These are phyloP conservation scores for Colletotrichum somersetense DNA, from an alignment of 2,329 filamentous ascomycete species.

Conservation along the genomic window DNA sequence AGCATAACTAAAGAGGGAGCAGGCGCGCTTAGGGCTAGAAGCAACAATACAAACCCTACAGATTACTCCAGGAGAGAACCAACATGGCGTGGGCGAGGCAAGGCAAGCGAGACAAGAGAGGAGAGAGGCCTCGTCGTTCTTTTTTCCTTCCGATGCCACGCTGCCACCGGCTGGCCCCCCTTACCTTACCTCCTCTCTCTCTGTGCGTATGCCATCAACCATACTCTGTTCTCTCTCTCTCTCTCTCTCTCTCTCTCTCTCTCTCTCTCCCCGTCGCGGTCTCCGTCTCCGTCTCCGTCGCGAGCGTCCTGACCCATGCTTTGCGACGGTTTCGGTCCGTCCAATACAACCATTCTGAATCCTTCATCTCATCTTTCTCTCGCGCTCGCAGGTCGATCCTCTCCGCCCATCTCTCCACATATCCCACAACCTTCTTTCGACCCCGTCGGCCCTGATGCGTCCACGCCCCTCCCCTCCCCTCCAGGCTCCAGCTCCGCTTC, in stretches of 20 bases:
- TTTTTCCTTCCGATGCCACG: constrained; percentile 24
- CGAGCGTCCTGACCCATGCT: not conserved
- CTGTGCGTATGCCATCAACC: not conserved
- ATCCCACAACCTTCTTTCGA: constrained; percentile 43
- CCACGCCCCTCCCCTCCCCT: constrained; percentile 24
- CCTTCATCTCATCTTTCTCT: constrained; percentile 40
- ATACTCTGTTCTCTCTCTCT: not conserved
- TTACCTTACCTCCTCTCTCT: not conserved
- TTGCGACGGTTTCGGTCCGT: constrained; percentile 11
- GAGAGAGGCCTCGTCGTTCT: constrained; percentile 6
- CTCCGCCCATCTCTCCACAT: constrained; percentile 41
- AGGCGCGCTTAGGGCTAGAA: not conserved
- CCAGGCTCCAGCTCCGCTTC: not conserved
- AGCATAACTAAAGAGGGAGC: not conserved
- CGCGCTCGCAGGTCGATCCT: constrained; percentile 41
- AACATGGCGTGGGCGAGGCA: not conserved
- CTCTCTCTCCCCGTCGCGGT: not conserved
- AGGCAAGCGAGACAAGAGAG: not conserved
- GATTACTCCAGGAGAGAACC: not conserved
- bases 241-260: not conserved
- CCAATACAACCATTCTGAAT: constrained; percentile 32
- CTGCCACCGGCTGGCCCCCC: not conserved
- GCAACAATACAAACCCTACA: not conserved
- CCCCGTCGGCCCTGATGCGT: constrained; percentile 27
- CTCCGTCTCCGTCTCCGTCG: not conserved